Percentiles rank a stretch among this genome's conserved stretches.
Evolutionary conservation across 306 rosid species (phyloP).

Genomic region (Mucuna pruriens): DNA sequence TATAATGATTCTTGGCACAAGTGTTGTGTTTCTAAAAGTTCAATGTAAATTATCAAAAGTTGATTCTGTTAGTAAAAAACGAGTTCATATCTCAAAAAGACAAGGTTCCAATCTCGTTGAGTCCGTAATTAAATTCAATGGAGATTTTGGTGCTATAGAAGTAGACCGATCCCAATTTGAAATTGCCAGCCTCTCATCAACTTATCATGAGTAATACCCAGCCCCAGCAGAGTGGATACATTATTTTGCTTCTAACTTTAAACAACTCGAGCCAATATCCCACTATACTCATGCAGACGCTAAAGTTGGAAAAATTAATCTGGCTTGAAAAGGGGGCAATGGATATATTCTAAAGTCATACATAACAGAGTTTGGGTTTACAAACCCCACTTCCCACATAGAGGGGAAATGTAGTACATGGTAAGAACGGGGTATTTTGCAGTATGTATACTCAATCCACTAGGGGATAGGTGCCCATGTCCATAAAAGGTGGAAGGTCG

Average conservation of each 20-base stretch:
- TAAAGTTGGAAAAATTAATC: neutral
- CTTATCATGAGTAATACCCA: neutral
- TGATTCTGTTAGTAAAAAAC: no score
- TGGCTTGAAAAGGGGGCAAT: neutral
- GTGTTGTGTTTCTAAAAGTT: neutral
- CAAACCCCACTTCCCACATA: neutral
- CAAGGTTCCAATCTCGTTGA: no score
- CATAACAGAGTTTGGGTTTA: neutral
- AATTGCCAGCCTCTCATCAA: neutral
- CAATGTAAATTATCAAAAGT: no score
- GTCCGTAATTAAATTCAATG: neutral
- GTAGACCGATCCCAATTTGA: neutral
- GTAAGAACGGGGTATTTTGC: slow-evolving; percentile 4
- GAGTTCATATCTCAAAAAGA: no score
- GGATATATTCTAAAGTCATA: neutral
- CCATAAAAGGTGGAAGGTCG: neutral
- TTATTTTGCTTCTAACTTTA: neutral
- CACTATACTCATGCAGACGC: neutral
- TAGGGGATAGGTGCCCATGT: neutral
- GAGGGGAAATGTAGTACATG: neutral
- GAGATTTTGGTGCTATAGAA: neutral
- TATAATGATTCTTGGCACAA: neutral
- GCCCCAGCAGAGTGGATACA: neutral
- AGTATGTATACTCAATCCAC: neutral
- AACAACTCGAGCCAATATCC: neutral